phyloP scores from a whole-genome alignment of 2,329 filamentous ascomycete species.

The Madurella mycetomatis region DNA sequence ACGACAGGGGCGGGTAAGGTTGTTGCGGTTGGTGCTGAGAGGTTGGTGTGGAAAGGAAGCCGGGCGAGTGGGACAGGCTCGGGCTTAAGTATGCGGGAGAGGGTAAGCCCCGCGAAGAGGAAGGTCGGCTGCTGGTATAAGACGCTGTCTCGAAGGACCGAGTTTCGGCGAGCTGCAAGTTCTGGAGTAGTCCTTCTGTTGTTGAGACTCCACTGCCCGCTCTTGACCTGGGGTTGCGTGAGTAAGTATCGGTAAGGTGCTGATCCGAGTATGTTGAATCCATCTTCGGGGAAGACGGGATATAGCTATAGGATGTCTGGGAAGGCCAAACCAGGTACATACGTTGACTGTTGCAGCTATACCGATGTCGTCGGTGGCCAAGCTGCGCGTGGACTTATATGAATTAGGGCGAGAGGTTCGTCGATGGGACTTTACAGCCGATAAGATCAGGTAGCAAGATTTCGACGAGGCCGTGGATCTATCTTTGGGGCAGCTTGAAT shows the following conservation, averaged over 20 bases:
- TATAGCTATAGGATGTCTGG: constrained; percentile 6
- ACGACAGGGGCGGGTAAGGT: constrained; percentile 20
- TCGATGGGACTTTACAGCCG: constrained; percentile 9
- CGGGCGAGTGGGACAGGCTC: constrained; percentile 20
- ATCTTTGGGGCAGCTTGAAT: constrained; percentile 25
- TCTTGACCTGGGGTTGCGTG: constrained; percentile 27
- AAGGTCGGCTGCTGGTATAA: constrained; percentile 23
- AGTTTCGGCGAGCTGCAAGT: constrained; percentile 22
- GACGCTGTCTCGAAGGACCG: constrained; percentile 23
- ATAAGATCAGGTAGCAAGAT: constrained; percentile 24
- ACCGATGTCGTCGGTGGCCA: constrained; percentile 6
- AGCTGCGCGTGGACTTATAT: constrained; percentile 20
- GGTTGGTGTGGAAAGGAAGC: constrained; percentile 17
- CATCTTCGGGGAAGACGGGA: constrained; percentile 18
- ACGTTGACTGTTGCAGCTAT: constrained; percentile 20
- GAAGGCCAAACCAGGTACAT: constrained; percentile 21
- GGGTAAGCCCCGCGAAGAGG: constrained; percentile 19
- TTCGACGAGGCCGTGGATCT: constrained; percentile 19
- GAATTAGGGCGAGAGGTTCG: constrained; percentile 11
- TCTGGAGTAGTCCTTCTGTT: constrained; percentile 24
- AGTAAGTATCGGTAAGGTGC: constrained; percentile 24
- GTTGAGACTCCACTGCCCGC: constrained; percentile 22
- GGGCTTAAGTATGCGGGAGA: constrained; percentile 25
- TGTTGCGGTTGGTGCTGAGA: constrained; percentile 13
- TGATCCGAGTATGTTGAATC: constrained; percentile 20